A percentile compares a stretch with the other conserved stretches of the same genome.
Conservation (phyloP, 2,329 filamentous ascomycete species). For the Madurella fahalii region DNA sequence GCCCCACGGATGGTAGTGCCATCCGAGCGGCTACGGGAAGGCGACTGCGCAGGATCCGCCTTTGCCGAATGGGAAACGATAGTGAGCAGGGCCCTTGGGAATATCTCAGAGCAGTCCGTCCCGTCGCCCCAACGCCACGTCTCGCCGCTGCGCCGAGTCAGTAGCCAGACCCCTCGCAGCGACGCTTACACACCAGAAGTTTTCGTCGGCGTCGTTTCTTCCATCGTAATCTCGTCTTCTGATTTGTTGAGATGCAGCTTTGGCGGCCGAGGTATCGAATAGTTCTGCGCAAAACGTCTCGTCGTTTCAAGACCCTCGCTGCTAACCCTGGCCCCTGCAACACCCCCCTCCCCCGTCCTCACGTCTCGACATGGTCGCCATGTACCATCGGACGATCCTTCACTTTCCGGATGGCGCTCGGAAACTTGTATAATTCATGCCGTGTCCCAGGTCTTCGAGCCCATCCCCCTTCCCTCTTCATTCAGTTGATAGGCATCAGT, state of each 20-base stretch:
- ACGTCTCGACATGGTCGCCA: conserved; percentile 29
- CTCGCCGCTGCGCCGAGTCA: neutral
- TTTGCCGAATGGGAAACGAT: no score
- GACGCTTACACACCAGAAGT: neutral
- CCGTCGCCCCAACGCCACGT: no score
- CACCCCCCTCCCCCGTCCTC: conserved; percentile 18
- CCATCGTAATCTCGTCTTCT: neutral
- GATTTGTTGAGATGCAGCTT: conserved; percentile 8
- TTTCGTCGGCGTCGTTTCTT: neutral
- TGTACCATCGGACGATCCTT: conserved; percentile 36
- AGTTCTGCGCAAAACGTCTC: conserved; percentile 24
- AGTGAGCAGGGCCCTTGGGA: no score
- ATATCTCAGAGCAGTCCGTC: no score
- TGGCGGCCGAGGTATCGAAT: conserved; percentile 13
- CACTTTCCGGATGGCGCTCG: conserved; percentile 28
- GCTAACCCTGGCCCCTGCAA: conserved; percentile 17
- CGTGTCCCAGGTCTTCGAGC: conserved; percentile 28
- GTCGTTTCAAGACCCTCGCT: conserved; percentile 28
- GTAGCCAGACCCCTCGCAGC: neutral
- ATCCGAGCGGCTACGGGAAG: conserved; percentile 7
- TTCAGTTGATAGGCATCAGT: conserved; percentile 22
- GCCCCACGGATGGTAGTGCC: conserved; percentile 5
- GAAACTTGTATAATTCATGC: conserved; percentile 40
- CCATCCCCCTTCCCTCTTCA: conserved; percentile 26
- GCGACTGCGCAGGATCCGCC: no score